A percentile compares a stretch with the other conserved stretches of the same genome.
These are phyloP conservation scores for Aspergillus sclerotioniger DNA, from an alignment of 495 filamentous ascomycete species.

Conservation along the genomic window DNA sequence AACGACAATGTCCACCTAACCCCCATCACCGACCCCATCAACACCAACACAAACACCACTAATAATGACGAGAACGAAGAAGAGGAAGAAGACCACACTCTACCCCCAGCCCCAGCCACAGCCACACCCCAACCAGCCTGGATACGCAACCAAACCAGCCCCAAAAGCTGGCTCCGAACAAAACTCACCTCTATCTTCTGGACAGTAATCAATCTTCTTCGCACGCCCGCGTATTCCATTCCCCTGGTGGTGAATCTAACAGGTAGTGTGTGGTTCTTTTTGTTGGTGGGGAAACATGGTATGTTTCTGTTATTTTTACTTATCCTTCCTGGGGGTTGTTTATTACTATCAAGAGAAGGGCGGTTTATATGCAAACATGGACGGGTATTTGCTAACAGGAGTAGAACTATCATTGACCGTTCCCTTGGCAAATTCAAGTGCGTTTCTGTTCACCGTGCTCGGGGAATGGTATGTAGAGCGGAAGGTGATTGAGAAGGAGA, in stretches of 20 bases:
- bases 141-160: constrained; percentile 17
- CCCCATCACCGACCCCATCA: neutral
- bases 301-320: too few relatives aligned
- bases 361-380: too few relatives aligned
- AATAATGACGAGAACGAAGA: constrained; percentile 1
- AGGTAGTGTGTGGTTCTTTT: constrained; percentile 95
- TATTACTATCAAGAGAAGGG: neutral
- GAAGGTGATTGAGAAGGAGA: constrained; percentile 85
- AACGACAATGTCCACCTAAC: neutral
- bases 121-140: constrained; percentile 20
- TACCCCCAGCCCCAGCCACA: constrained; percentile 7
- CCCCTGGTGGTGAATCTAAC: constrained; percentile 88
- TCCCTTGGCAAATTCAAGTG: constrained; percentile 89
- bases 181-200: constrained; percentile 60
- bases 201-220: constrained; percentile 73
- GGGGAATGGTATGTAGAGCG: constrained; percentile 94
- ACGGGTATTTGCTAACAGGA: neutral
- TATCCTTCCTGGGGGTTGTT: too few relatives aligned
- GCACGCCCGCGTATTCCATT: constrained; percentile 78
- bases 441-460: constrained; percentile 91
- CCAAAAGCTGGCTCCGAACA: constrained; percentile 50
- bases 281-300: constrained; percentile 91
- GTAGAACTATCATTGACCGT: constrained; percentile 91
- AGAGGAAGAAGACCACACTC: constrained; percentile 24
- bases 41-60: too few relatives aligned